Evolutionary conservation across 352 stramenopile genomes (phyloP).

Genomic region (Phytophthora citrophthora): DNA sequence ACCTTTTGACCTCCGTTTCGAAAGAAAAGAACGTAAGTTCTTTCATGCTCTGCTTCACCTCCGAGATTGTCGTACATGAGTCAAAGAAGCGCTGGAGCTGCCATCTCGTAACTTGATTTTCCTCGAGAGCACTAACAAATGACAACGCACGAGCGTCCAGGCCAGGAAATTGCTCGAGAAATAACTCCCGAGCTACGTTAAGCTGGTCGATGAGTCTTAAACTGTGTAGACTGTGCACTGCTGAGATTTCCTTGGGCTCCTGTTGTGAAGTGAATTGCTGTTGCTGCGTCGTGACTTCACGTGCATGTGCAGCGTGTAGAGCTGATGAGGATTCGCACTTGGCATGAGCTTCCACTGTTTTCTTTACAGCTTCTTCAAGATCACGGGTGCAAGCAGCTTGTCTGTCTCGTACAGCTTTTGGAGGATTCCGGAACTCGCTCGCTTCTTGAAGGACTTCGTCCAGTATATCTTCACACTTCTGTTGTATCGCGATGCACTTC

Average conservation of each 20-base stretch:
- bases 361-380: constrained; percentile 39
- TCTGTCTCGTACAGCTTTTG: constrained; percentile 51
- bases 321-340: constrained; percentile 21
- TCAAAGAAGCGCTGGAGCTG: constrained; percentile 77
- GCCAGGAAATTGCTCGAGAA: constrained; percentile 69
- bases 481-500: constrained; percentile 18
- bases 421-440: constrained; percentile 68
- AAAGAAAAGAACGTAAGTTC: constrained; percentile 58
- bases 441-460: constrained; percentile 54
- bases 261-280: constrained; percentile 28
- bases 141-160: constrained; percentile 63
- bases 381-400: constrained; percentile 36
- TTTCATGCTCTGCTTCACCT: constrained; percentile 66
- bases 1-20: constrained; percentile 56
- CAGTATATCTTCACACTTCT: constrained; percentile 35
- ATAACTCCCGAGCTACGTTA: constrained; percentile 59
- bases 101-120: constrained; percentile 56
- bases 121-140: constrained; percentile 58
- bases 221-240: constrained; percentile 52
- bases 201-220: constrained; percentile 46
- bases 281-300: constrained; percentile 27
- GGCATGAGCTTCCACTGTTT: constrained; percentile 16
- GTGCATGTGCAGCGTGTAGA: constrained; percentile 9
- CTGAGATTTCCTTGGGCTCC: constrained; percentile 62
- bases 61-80: constrained; percentile 50